Conservation (phyloP, 2,329 filamentous ascomycete species). For the Blumeriella jaapii region DNA sequence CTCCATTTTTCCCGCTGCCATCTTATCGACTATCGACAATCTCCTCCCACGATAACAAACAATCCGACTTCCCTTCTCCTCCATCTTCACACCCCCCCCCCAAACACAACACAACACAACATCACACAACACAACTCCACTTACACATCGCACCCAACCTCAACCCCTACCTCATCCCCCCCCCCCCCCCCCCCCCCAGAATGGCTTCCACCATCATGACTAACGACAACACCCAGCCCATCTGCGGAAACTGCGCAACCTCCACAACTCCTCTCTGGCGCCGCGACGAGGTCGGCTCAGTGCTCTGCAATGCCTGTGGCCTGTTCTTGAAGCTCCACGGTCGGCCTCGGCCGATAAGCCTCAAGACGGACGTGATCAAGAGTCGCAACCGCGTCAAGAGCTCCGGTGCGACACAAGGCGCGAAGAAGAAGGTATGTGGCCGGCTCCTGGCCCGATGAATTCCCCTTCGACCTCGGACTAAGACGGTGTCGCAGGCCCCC, state of each 20-base stretch:
- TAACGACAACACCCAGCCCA: constrained; percentile 52
- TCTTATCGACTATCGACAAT: no score
- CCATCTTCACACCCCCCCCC: no score
- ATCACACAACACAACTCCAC: no score
- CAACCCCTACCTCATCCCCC: no score
- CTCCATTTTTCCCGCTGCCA: no score
- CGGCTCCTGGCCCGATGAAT: neutral
- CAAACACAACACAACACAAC: no score
- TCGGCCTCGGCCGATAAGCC: constrained; percentile 80
- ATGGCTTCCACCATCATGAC: constrained; percentile 29
- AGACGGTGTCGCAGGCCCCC: constrained; percentile 23
- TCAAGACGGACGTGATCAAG: constrained; percentile 99
- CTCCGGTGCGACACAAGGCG: constrained; percentile 58
- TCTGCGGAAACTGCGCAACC: constrained; percentile 92
- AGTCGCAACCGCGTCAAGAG: constrained; percentile 97
- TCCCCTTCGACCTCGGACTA: constrained; percentile 13
- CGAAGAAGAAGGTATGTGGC: constrained; percentile 66
- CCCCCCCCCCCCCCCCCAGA: no score
- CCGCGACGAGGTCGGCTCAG: constrained; percentile 87
- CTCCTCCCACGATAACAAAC: constrained; percentile 5
- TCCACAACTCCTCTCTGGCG: constrained; percentile 96
- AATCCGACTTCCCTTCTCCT: no score
- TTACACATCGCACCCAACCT: no score
- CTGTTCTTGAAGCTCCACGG: constrained; percentile 96
- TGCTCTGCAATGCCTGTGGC: constrained; percentile 97